phyloP scores from a whole-genome alignment of 768 basidiomycete species.

The Cyathus striatus region DNA sequence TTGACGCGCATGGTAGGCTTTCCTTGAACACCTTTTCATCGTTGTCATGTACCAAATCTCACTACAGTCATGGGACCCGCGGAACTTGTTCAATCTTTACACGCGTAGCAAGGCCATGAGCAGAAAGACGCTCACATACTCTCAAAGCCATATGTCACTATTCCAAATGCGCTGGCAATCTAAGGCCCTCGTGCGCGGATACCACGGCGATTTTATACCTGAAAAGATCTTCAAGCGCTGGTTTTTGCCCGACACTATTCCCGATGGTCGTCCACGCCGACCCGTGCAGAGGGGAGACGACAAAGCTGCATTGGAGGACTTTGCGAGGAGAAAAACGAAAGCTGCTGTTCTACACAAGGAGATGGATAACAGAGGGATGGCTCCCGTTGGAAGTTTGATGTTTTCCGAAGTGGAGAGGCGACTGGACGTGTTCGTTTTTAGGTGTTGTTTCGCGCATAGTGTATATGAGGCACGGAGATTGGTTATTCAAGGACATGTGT shows the following conservation, averaged over 20 bases:
- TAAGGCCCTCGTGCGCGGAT: constrained; percentile 83
- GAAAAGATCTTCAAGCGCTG: constrained; percentile 93
- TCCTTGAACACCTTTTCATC: not conserved
- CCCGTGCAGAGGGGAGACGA: constrained; percentile 36
- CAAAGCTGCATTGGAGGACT: constrained; percentile 45
- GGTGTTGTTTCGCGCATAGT: constrained; percentile 82
- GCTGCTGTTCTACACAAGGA: constrained; percentile 44
- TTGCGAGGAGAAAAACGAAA: constrained; percentile 51
- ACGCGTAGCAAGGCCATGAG: too few relatives aligned
- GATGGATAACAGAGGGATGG: constrained; percentile 57
- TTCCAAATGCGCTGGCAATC: constrained; percentile 92
- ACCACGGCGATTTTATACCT: constrained; percentile 93
- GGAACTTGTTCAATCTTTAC: constrained; percentile 90
- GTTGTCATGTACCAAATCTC: not conserved
- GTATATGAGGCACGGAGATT: constrained; percentile 87
- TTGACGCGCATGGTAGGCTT: constrained; percentile 73
- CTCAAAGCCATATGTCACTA: constrained; percentile 53
- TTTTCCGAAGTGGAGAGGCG: constrained; percentile 91
- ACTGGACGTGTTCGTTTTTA: constrained; percentile 89
- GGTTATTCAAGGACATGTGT: constrained; percentile 82
- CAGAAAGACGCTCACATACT: too few relatives aligned
- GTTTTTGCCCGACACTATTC: constrained; percentile 86
- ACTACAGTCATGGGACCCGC: constrained; percentile 78
- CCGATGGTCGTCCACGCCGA: constrained; percentile 72
- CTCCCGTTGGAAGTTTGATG: constrained; percentile 95